Conservation (phyloP, 2,329 filamentous ascomycete genomes). For the Xylaria sp. region DNA sequence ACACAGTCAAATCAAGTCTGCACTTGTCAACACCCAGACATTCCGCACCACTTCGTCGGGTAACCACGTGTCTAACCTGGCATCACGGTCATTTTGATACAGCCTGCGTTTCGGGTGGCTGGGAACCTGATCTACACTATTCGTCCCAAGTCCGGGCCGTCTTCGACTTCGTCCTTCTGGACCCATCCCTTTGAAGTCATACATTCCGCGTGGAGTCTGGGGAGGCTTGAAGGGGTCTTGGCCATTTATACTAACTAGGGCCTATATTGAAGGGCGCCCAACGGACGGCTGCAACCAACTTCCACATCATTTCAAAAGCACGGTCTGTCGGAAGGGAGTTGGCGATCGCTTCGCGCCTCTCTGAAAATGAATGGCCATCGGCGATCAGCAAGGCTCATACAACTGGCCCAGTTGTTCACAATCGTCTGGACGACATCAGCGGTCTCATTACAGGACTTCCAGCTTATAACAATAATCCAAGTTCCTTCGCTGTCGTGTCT, state of each 20-base stretch:
- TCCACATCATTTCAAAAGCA: constrained; percentile 8
- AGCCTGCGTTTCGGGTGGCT: constrained; percentile 42
- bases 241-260: background rate
- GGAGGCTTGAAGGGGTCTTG: background rate
- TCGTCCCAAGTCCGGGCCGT: constrained; percentile 21
- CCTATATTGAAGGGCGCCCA: background rate
- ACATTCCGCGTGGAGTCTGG: constrained; percentile 5
- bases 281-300: constrained; percentile 1
- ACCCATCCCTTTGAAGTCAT: constrained; percentile 12
- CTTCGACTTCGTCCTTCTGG: background rate
- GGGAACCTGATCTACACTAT: constrained; percentile 36
- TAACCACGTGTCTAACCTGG: constrained; percentile 31
- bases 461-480: constrained; percentile 44
- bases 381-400: constrained; percentile 39
- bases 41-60: constrained; percentile 33
- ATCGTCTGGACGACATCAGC: constrained; percentile 43
- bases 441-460: constrained; percentile 47
- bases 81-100: constrained; percentile 42
- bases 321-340: background rate
- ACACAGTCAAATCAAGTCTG: constrained; percentile 33
- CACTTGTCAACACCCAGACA: constrained; percentile 24
- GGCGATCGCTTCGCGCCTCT: background rate
- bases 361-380: constrained; percentile 32
- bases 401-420: constrained; percentile 35
- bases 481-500: constrained; percentile 45